Percentiles rank a stretch among this genome's conserved stretches.
phyloP scores from a whole-genome alignment of 2,329 filamentous ascomycete species.

The Lachnellula arida region DNA sequence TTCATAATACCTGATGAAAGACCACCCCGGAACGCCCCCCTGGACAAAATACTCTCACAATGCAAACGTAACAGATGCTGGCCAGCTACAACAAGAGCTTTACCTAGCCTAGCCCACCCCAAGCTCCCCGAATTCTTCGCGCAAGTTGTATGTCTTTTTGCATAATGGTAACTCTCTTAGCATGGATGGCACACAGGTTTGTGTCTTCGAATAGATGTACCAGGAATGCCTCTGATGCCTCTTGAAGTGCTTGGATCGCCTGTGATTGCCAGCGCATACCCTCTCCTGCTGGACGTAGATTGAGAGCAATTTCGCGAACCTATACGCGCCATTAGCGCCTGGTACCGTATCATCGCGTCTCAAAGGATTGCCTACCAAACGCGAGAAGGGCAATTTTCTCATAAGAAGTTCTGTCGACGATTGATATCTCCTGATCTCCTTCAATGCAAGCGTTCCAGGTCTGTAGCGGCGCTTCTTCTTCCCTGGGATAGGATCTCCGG shows the following conservation, averaged over 20 bases:
- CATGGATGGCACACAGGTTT: slow-evolving; percentile 94
- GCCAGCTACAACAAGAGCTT: not conserved
- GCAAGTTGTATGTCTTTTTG: slow-evolving; percentile 97
- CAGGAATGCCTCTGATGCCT: slow-evolving; percentile 93
- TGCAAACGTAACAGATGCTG: not conserved
- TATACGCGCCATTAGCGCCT: slow-evolving; percentile 23
- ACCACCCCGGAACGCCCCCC: slow-evolving; percentile 5
- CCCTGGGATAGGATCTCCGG: slow-evolving; percentile 67
- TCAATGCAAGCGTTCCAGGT: slow-evolving; percentile 79
- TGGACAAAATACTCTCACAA: slow-evolving; percentile 2
- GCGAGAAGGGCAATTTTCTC: slow-evolving; percentile 72
- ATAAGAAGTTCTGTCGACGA: slow-evolving; percentile 83
- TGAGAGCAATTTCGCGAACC: slow-evolving; percentile 69
- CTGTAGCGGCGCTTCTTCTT: slow-evolving; percentile 60
- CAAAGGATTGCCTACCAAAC: slow-evolving; percentile 50
- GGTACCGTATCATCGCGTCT: not conserved
- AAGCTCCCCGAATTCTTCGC: slow-evolving; percentile 70
- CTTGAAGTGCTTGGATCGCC: slow-evolving; percentile 87
- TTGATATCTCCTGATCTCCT: slow-evolving; percentile 90
- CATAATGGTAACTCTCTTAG: slow-evolving; percentile 95
- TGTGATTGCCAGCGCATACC: slow-evolving; percentile 94
- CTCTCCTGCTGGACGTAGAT: slow-evolving; percentile 55
- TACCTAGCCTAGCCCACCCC: slow-evolving; percentile 67
- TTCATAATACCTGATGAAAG: slow-evolving; percentile 1
- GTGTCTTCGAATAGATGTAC: slow-evolving; percentile 96